Evolutionary conservation across 2,329 filamentous ascomycete species (phyloP), one percentile per base, ranked within the genome.

Genomic region (Penicillium griseofulvum): DNA sequence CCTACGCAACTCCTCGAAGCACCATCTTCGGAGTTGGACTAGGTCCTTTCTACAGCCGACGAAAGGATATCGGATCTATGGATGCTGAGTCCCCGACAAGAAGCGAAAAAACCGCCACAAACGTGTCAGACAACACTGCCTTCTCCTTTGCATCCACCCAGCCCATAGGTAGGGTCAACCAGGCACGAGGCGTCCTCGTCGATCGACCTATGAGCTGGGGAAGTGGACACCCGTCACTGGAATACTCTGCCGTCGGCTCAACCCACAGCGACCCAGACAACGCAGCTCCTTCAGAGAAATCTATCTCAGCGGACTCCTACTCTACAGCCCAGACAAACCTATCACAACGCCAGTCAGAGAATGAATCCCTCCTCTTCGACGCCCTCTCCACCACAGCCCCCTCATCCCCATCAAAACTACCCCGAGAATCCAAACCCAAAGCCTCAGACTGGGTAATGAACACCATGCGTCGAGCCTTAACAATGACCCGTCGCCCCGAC

Each of bases 361-460:
- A 79, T 14, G 77, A 82, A 48, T 75, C 76, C 3, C 72, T 84
- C 1, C 76, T 85, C 26, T 77, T 76, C 5, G 77, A 78, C 5
- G 67, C 66, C 10, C 64, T 74, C 3, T 62, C 60, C 28, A 49
- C 60, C 26, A 64, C 64, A 14, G 31, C 31, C 6, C 62, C 63
- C 0, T 61, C 61, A 11, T 64, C 67, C 1, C 63, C 69, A 22
- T 65, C 64, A 28, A 68, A 68, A 49, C 57, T 68, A 5, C 59
- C 60, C 10, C 57, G 58, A 2, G 55, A 57, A 26, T 59, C 61
- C 14, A 69, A 65, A 49, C 61, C 64, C 79, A 86, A 19, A 83
- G 83, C 68, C 81, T 86, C 74, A 74, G 82, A 81, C 24, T 90
- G 87, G 85, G 76, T 91, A 85, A 74, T 91, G 11, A 87, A 87